Base-by-base conservation (phyloP, 768 basidiomycete species). In the Boletus barrowsii region DNA sequence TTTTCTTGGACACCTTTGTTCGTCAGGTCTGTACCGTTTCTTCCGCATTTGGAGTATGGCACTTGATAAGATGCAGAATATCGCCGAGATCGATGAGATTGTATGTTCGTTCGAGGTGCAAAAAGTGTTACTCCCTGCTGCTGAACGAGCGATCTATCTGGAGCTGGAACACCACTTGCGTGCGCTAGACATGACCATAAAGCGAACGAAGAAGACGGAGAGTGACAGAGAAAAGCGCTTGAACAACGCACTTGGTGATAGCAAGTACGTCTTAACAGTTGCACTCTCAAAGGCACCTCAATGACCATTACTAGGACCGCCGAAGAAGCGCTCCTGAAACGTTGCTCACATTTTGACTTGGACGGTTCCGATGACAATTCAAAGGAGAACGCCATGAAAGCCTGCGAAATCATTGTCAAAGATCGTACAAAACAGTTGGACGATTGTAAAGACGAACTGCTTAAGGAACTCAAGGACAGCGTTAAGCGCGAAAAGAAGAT, bases 21-120 rank as follows among this genome's bases (percentile, higher is more conserved):
- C 84, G 91, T 61, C 91, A 93, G 81, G 91, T 90, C 56, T 9
- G 81, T 54, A 51, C 15, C 32, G 2, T 43, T 49, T 32, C 32
- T 22, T 41, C 46, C 11, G 2, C 30, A 10, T 14, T 35, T 17
- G 24, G 49, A 53, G 44, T 40, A 39, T 30, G 7, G 32, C 32
- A 42, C 48, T 62, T 48, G 53, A 57, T 26, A 10, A 24, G 20
- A 11, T 45, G 32, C 61, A 97, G 88, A 97, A 97, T 64, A 85
- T 95, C 47, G 93, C 95, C 10, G 95, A 98, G 73, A 98, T 97
- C 52, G 93, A 94, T 56, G 95, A 98, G 72, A 98, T 98, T 53
- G 88, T 89, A 2, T 91, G 85, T 73, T 79, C 79, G 0, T 80
- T 78, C 55, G 75, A 87, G 52, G 72, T 85, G 29, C 77, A 85